These are phyloP conservation scores for Botrytis fragariae DNA, from an alignment of 2,329 filamentous ascomycete genomes.

Conservation along the genomic window DNA sequence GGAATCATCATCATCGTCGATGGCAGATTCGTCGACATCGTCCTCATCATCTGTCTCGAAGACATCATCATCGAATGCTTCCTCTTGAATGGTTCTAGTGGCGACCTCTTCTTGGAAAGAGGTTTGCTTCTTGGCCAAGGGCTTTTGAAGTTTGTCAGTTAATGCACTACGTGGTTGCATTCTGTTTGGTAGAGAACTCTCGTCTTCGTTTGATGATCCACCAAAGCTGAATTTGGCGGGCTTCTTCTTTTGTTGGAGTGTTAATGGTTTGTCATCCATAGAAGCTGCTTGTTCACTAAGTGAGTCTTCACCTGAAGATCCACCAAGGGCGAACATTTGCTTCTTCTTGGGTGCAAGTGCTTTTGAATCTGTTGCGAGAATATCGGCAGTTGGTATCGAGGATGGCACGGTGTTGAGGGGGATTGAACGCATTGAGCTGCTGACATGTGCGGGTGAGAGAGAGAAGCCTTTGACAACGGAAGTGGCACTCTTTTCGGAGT, in stretches of 20 bases:
- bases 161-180: slow-evolving; percentile 52
- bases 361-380: slow-evolving; percentile 48
- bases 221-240: slow-evolving; percentile 69
- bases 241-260: slow-evolving; percentile 48
- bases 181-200: slow-evolving; percentile 62
- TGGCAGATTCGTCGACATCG: slow-evolving; percentile 77
- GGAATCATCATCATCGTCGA: slow-evolving; percentile 65
- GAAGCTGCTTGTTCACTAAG: slow-evolving; percentile 37
- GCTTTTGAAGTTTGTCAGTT: slow-evolving; percentile 50
- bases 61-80: slow-evolving; percentile 53
- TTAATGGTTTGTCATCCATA: slow-evolving; percentile 31
- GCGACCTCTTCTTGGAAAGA: slow-evolving; percentile 78
- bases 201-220: slow-evolving; percentile 78
- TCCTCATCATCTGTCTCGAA: slow-evolving; percentile 64
- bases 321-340: slow-evolving; percentile 52
- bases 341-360: slow-evolving; percentile 65
- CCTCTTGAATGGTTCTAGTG: slow-evolving; percentile 60
- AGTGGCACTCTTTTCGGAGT: slow-evolving; percentile 41
- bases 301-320: slow-evolving; percentile 40
- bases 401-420: slow-evolving; percentile 38
- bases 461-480: slow-evolving; percentile 86
- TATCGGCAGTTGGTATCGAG: slow-evolving; percentile 51
- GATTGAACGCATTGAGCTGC: slow-evolving; percentile 61
- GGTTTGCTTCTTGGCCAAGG: slow-evolving; percentile 65
- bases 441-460: slow-evolving; percentile 75